Percentiles rank a stretch among this genome's conserved stretches.
Evolutionary conservation across 768 basidiomycete genomes (phyloP).

Genomic region (Boletus coccyginus): DNA sequence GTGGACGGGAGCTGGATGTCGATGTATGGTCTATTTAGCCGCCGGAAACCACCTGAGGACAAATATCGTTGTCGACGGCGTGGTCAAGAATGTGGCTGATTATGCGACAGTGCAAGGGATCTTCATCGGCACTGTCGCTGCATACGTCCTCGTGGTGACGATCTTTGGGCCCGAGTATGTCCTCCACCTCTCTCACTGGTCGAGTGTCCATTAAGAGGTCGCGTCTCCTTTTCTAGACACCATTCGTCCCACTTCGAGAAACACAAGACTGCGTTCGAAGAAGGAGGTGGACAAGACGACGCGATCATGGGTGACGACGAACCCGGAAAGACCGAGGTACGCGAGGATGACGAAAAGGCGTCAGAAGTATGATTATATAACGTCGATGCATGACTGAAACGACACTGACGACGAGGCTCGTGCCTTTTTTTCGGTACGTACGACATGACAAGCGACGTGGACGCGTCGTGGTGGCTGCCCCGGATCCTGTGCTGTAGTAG

Average conservation of each 20-base stretch:
- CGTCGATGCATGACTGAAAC: neutral
- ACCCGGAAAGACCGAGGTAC: neutral
- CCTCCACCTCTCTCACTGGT: neutral
- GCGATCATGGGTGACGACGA: slow-evolving; percentile 31
- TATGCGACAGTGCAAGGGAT: slow-evolving; percentile 87
- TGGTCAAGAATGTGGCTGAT: slow-evolving; percentile 45
- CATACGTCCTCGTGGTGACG: slow-evolving; percentile 71
- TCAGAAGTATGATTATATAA: slow-evolving; percentile 11
- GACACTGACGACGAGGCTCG: neutral
- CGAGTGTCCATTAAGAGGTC: neutral
- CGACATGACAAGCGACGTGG: no score
- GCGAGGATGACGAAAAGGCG: slow-evolving; percentile 20
- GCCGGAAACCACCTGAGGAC: slow-evolving; percentile 57
- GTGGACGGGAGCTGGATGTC: neutral
- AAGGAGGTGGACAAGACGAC: slow-evolving; percentile 61
- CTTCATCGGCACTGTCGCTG: slow-evolving; percentile 77
- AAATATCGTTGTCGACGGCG: slow-evolving; percentile 41
- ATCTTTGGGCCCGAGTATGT: slow-evolving; percentile 78
- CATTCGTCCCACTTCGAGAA: slow-evolving; percentile 84
- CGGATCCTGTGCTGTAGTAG: neutral
- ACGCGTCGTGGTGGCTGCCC: neutral
- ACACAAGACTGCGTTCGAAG: slow-evolving; percentile 74
- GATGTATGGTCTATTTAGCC: slow-evolving; percentile 33
- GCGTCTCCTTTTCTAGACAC: slow-evolving; percentile 40
- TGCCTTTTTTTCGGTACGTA: neutral